Evolutionary conservation across 768 basidiomycete genomes (phyloP).

Genomic region (Mycena pura): DNA sequence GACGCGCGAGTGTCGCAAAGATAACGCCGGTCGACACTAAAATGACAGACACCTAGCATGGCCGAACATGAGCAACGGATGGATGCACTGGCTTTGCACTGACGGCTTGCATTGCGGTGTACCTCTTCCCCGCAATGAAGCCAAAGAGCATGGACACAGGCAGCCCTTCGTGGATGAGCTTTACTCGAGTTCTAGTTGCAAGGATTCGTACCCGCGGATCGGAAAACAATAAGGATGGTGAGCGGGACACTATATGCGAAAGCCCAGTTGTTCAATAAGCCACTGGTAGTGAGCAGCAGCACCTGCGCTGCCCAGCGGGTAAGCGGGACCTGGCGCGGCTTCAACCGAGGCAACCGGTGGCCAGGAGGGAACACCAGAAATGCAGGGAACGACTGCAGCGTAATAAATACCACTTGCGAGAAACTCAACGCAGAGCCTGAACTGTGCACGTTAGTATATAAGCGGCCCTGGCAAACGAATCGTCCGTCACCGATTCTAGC

Average conservation of each 20-base stretch:
- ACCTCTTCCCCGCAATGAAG: constrained; percentile 62
- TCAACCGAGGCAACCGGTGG: constrained; percentile 56
- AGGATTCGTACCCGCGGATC: constrained; percentile 68
- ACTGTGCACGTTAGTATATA: neutral
- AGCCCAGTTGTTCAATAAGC: constrained; percentile 82
- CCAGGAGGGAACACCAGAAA: constrained; percentile 55
- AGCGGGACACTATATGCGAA: constrained; percentile 80
- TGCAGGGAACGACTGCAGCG: constrained; percentile 67
- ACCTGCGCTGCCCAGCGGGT: constrained; percentile 75
- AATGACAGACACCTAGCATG: constrained; percentile 64
- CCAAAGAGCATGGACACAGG: constrained; percentile 82
- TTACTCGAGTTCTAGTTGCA: constrained; percentile 1
- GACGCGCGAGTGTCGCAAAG: constrained; percentile 73
- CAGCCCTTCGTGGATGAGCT: constrained; percentile 59
- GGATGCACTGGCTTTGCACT: constrained; percentile 27
- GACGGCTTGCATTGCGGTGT: constrained; percentile 68
- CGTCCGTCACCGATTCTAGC: constrained; percentile 63
- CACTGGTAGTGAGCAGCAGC: constrained; percentile 66
- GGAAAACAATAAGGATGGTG: constrained; percentile 83
- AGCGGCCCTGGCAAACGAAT: neutral
- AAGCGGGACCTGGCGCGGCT: constrained; percentile 73
- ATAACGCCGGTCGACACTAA: constrained; percentile 75
- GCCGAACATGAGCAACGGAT: neutral
- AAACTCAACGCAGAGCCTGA: constrained; percentile 84
- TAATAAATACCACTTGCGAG: constrained; percentile 83